Evolutionary conservation across 2,329 filamentous ascomycete genomes (phyloP).

Genomic region (Colletotrichum limetticola): DNA sequence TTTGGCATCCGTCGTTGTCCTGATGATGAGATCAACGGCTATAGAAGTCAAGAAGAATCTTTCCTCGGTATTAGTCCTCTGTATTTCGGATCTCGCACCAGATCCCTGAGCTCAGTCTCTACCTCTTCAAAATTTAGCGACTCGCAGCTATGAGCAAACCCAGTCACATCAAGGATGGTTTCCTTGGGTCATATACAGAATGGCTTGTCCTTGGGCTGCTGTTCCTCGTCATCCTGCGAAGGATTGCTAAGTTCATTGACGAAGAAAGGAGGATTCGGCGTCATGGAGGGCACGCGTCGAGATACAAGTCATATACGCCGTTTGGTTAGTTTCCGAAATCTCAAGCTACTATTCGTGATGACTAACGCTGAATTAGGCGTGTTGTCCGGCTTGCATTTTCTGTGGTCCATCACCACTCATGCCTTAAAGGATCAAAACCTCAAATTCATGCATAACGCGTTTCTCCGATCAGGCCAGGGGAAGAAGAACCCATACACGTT

Average conservation of each 20-base stretch:
- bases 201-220: not conserved
- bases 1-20: not conserved
- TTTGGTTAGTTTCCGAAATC: not conserved
- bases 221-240: not conserved
- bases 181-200: not conserved
- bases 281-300: not conserved
- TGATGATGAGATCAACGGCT: not conserved
- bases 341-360: not conserved
- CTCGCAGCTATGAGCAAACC: not conserved
- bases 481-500: constrained; percentile 7
- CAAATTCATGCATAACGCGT: constrained; percentile 10
- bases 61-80: not conserved
- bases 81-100: not conserved
- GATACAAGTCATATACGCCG: not conserved
- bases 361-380: not conserved
- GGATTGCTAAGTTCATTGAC: not conserved
- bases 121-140: not conserved
- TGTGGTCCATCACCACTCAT: not conserved
- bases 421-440: constrained; percentile 11
- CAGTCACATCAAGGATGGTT: not conserved
- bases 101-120: not conserved
- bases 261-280: not conserved
- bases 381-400: not conserved
- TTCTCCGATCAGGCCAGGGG: not conserved
- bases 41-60: not conserved